Percentiles rank a stretch among this genome's conserved stretches.
Evolutionary conservation across 2,329 filamentous ascomycete species (phyloP).

Genomic region (Alternaria longipes): DNA sequence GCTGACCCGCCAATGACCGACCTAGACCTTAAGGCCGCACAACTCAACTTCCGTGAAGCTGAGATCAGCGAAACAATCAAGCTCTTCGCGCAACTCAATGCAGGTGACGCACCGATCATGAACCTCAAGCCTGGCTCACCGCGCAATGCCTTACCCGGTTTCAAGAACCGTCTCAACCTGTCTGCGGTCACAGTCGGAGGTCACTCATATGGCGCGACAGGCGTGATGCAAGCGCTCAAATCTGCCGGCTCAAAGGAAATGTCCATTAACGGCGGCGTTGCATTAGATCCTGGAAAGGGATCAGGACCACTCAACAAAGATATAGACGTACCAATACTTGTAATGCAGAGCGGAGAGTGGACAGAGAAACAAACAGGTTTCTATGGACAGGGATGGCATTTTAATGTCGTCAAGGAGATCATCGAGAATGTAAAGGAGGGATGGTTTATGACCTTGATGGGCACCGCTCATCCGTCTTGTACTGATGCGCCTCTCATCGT

Average conservation of each 20-base stretch:
- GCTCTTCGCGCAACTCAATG: slow-evolving; percentile 53
- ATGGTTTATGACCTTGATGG: slow-evolving; percentile 58
- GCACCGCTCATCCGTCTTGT: slow-evolving; percentile 67
- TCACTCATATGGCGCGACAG: slow-evolving; percentile 73
- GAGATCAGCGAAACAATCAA: slow-evolving; percentile 58
- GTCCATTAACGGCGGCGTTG: slow-evolving; percentile 66
- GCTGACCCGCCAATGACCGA: slow-evolving; percentile 43
- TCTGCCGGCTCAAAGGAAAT: slow-evolving; percentile 55
- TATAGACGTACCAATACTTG: slow-evolving; percentile 65
- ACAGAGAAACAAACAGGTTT: slow-evolving; percentile 66
- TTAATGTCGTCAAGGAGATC: slow-evolving; percentile 68
- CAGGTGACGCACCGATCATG: slow-evolving; percentile 47
- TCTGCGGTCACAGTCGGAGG: slow-evolving; percentile 66
- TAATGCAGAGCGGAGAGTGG: slow-evolving; percentile 73
- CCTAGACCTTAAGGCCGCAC: slow-evolving; percentile 52
- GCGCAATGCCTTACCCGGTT: slow-evolving; percentile 58
- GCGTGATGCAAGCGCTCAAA: slow-evolving; percentile 68
- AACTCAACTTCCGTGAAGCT: slow-evolving; percentile 56
- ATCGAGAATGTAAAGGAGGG: slow-evolving; percentile 59
- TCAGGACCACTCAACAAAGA: slow-evolving; percentile 69
- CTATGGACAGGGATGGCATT: slow-evolving; percentile 69
- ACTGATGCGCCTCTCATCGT: slow-evolving; percentile 73
- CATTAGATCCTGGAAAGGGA: slow-evolving; percentile 72
- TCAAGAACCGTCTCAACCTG: slow-evolving; percentile 64
- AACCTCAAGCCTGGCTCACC: slow-evolving; percentile 59